Conservation (phyloP, 352 stramenopile species). For the Phytopythium chamaehyphon region DNA sequence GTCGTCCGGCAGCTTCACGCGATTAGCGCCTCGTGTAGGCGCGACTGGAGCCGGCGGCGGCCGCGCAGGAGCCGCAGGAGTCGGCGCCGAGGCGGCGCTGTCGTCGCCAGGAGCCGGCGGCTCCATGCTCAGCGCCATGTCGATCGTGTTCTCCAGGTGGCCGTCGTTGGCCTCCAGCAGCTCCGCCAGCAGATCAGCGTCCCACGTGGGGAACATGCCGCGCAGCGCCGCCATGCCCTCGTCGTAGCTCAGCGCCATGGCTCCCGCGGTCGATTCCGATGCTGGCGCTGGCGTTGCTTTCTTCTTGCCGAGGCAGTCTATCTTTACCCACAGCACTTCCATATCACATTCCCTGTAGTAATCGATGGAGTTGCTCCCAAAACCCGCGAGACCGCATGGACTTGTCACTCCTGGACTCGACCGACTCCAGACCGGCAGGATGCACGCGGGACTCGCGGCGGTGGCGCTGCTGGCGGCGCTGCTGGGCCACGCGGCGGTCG, state of each 20-base stretch:
- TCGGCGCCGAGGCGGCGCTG: not conserved
- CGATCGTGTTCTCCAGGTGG: slow-evolving; percentile 68
- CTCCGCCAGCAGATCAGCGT: slow-evolving; percentile 48
- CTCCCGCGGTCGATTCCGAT: not conserved
- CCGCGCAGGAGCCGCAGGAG: slow-evolving; percentile 8
- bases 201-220: slow-evolving; percentile 76
- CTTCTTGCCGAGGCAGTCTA: slow-evolving; percentile 1
- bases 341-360: not conserved
- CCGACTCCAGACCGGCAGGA: slow-evolving; percentile 6
- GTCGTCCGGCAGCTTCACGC: slow-evolving; percentile 56
- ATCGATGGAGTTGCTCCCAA: too few relatives aligned
- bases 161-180: slow-evolving; percentile 66
- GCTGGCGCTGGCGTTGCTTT: not conserved
- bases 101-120: slow-evolving; percentile 8
- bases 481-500: slow-evolving; percentile 13
- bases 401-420: not conserved
- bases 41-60: slow-evolving; percentile 10
- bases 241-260: slow-evolving; percentile 56
- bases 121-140: slow-evolving; percentile 74
- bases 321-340: not conserved
- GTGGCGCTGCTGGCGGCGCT: slow-evolving; percentile 18
- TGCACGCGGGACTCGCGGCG: slow-evolving; percentile 8
- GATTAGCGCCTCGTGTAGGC: slow-evolving; percentile 9
- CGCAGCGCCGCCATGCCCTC: slow-evolving; percentile 60
- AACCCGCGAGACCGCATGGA: too few relatives aligned